Evolutionary conservation across 192 early-diverging fungal genomes (phyloP).

Genomic region (Coemansia biformis): DNA sequence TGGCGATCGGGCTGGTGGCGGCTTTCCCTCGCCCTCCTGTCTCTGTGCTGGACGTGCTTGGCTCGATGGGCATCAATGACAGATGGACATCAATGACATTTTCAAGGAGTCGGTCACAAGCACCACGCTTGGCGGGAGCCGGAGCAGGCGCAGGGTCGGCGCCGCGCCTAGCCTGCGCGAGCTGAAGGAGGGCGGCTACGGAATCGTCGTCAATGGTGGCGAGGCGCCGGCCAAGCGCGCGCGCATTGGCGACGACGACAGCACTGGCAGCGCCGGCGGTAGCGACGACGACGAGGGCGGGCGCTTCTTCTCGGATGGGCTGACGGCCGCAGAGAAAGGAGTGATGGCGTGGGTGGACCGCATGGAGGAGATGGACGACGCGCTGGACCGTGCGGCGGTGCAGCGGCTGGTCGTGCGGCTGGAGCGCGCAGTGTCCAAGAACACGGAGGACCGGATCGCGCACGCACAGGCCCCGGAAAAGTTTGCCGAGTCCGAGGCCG

Average conservation of each 20-base stretch:
- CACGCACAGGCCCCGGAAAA: slow-evolving; percentile 55
- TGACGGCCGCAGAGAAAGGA: slow-evolving; percentile 67
- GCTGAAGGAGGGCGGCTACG: slow-evolving; percentile 41
- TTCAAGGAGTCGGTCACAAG: slow-evolving; percentile 34
- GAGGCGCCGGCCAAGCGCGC: too few relatives aligned
- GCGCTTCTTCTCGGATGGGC: slow-evolving; percentile 79
- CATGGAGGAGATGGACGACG: slow-evolving; percentile 58
- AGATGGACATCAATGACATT: slow-evolving; percentile 51
- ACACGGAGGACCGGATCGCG: slow-evolving; percentile 80
- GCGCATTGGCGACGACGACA: neutral
- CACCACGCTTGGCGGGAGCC: slow-evolving; percentile 17
- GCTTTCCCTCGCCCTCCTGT: too few relatives aligned
- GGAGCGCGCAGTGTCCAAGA: slow-evolving; percentile 80
- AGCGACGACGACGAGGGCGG: slow-evolving; percentile 64
- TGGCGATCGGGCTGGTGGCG: too few relatives aligned
- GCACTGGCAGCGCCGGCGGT: neutral
- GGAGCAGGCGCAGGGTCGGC: slow-evolving; percentile 30
- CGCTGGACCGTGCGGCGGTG: slow-evolving; percentile 61
- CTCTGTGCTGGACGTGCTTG: too few relatives aligned
- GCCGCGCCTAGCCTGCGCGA: slow-evolving; percentile 30
- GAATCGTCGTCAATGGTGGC: slow-evolving; percentile 1
- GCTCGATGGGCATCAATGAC: too few relatives aligned
- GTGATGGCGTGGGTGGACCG: slow-evolving; percentile 83
- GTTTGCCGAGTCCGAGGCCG: slow-evolving; percentile 94
- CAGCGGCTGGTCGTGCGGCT: slow-evolving; percentile 76